Evolutionary conservation across 805 yeast species (phyloP), one percentile per base, ranked within the genome.

Genomic region (Wickerhamiella occidentalis): DNA sequence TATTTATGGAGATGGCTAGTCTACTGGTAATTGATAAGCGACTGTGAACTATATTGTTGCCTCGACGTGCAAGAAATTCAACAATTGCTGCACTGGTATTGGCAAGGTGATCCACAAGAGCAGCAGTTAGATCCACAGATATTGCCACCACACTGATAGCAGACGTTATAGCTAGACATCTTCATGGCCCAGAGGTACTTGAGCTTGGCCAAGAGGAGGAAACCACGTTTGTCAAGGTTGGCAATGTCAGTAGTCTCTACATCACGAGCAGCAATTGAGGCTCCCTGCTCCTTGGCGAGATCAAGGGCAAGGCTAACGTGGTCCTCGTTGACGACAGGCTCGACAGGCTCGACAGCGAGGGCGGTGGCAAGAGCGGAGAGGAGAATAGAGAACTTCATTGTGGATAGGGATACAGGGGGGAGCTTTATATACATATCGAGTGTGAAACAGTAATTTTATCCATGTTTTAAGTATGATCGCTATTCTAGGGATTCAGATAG

Each of bases 201-300:
- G 48, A 45, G 48, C 25, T 37, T 37, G 18, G 48, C 43, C 6
- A 45, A 26, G n/a, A 45, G 28, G 18, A 45, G 37, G 25, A 45
- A 28, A 2, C 48, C 48, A 19, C 48, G 48, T 43, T 45, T 45
- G 19, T 45, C 43, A 25, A 43, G 46, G 21, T 5, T 18, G 5
- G 28, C 15, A 1, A 85, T n/a, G n/a, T n/a, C 85, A 46, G 86
- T 69, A 9, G n/a, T n/a, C n/a, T 96, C 96, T 1, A 86, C 79
- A 40, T 83, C 72, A 37, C 79, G 72, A 1, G 97, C 96, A 0
- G 95, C 95, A 19, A 90, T 61, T 2, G 40, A 9, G 17, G 33
- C 35, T 15, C 47, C 47, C 35, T 45, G 47, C 35, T 45, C 47
- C 33, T 45, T 35, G 33, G 47, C 47, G 6, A 45, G 47, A 19